These are phyloP conservation scores for Pueraria montana DNA, from an alignment of 306 rosid genomes.

Conservation along the genomic window DNA sequence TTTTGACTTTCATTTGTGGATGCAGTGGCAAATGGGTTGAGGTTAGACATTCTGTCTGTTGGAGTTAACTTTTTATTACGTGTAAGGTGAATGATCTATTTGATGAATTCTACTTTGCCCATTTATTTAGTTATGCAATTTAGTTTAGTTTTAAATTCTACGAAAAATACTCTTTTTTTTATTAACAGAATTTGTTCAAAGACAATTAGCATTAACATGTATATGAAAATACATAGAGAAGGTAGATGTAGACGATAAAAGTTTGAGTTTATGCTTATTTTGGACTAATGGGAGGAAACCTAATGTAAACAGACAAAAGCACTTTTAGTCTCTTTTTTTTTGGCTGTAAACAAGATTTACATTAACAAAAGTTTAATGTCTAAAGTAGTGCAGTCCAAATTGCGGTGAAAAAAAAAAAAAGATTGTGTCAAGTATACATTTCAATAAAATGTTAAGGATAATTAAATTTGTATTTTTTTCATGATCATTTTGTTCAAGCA, in stretches of 20 bases:
- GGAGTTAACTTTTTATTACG: conserved; percentile 43
- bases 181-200: neutral
- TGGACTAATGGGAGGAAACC: neutral
- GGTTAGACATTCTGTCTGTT: conserved; percentile 42
- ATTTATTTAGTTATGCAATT: conserved; percentile 1
- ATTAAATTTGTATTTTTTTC: neutral
- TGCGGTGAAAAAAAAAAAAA: neutral
- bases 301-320: neutral
- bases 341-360: conserved; percentile 2
- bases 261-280: conserved; percentile 3
- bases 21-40: conserved; percentile 97
- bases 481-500: neutral
- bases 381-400: neutral
- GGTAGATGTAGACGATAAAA: neutral
- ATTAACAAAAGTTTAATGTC: neutral
- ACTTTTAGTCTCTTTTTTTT: neutral
- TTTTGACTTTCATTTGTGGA: conserved; percentile 50
- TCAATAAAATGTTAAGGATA: neutral
- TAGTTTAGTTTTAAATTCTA: conserved; percentile 19
- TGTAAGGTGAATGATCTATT: conserved; percentile 55
- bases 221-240: neutral
- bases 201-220: conserved; percentile 15
- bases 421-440: neutral
- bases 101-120: conserved; percentile 29
- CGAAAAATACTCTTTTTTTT: neutral